phyloP scores from a whole-genome alignment of 2,329 filamentous ascomycete species.

The Fusarium liriodendri region DNA sequence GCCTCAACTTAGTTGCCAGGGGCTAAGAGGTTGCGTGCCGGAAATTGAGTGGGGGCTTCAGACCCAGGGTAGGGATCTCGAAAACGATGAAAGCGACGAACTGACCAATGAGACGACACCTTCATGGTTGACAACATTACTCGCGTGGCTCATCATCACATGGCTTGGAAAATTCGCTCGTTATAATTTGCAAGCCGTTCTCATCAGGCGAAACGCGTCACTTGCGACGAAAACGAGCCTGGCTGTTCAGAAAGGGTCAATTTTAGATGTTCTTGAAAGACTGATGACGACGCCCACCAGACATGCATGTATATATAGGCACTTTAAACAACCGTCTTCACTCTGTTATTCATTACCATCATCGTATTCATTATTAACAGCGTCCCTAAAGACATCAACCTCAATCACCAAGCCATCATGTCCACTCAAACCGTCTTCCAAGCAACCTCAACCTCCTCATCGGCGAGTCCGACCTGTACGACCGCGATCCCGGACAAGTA shows the following conservation, averaged over 20 bases:
- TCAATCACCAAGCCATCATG: neutral
- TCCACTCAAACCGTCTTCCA: neutral
- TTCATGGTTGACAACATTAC: neutral
- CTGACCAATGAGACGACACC: neutral
- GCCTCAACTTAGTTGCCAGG: too few relatives aligned
- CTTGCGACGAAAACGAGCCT: neutral
- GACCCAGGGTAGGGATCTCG: neutral
- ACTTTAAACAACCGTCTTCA: rapidly evolving
- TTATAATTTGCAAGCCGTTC: neutral
- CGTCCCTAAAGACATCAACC: rapidly evolving
- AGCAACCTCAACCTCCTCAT: neutral
- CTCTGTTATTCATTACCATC: neutral
- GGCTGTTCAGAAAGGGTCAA: neutral
- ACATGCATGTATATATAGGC: neutral
- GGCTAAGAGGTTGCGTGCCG: neutral
- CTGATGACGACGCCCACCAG: neutral
- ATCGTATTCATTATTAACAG: neutral
- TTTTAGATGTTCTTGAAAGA: neutral
- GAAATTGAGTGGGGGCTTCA: neutral
- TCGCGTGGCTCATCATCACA: neutral
- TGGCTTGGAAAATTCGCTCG: neutral
- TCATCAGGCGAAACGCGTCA: neutral
- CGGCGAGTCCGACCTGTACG: neutral
- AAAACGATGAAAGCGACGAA: neutral
- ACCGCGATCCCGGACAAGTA: neutral